These are phyloP conservation scores for Exophiala sp. DNA, from an alignment of 2,329 filamentous ascomycete genomes.

Conservation along the genomic window DNA sequence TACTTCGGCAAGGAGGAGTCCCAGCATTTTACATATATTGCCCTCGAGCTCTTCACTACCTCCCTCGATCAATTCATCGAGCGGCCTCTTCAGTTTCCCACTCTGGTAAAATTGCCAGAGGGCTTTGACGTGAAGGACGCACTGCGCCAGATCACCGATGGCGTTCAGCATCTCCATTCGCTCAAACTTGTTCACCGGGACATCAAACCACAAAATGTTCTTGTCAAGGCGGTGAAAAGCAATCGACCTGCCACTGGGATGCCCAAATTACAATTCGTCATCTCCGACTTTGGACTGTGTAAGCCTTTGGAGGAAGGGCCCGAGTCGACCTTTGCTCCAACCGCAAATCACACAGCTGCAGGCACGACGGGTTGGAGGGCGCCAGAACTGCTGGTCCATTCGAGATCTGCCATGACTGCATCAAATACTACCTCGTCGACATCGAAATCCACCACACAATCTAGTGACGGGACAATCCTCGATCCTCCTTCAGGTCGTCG, in stretches of 20 bases:
- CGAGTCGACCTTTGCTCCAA: constrained; percentile 90
- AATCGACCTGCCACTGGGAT: constrained; percentile 22
- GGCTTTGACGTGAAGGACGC: constrained; percentile 71
- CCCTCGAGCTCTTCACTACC: constrained; percentile 85
- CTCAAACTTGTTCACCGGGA: constrained; percentile 95
- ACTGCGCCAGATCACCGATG: constrained; percentile 82
- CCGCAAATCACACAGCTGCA: constrained; percentile 67
- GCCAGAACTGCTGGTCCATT: constrained; percentile 77
- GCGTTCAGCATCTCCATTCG: constrained; percentile 80
- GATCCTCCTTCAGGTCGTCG: constrained; percentile 60
- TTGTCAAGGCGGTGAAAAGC: constrained; percentile 56
- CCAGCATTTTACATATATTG: constrained; percentile 90
- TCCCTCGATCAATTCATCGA: constrained; percentile 89
- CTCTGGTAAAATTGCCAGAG: constrained; percentile 59
- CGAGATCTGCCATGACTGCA: constrained; percentile 24
- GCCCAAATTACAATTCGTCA: constrained; percentile 73
- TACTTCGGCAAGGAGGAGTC: constrained; percentile 91
- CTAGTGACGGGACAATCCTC: constrained; percentile 48
- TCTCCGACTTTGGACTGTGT: constrained; percentile 95
- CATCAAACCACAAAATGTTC: constrained; percentile 94
- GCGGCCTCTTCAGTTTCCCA: constrained; percentile 60
- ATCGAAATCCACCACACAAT: constrained; percentile 31
- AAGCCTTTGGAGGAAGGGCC: constrained; percentile 87
- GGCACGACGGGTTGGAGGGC: constrained; percentile 96
- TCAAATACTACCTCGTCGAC: constrained; percentile 50